Evolutionary conservation across 2,329 filamentous ascomycete species (phyloP).

Genomic region (Acephala macrosclerotiorum): DNA sequence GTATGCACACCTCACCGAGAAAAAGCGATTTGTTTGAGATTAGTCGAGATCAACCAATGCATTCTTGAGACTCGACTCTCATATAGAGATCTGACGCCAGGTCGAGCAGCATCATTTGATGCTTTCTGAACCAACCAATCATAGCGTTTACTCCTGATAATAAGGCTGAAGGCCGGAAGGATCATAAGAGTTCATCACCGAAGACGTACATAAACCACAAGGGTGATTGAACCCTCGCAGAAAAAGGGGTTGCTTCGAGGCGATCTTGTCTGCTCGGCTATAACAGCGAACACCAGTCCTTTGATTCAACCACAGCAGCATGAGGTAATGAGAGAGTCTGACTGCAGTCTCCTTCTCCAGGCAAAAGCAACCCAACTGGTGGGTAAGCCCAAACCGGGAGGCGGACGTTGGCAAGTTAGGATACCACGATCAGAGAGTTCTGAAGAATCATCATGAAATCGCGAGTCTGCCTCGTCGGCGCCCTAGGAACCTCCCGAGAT

Average conservation of each 20-base stretch:
- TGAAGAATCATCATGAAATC: constrained; percentile 12
- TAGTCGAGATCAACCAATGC: background rate
- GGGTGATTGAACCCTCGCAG: constrained; percentile 6
- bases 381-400: constrained; percentile 8
- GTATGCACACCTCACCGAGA: background rate
- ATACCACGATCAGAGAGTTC: background rate
- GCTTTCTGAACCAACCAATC: constrained; percentile 24
- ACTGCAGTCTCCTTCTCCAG: background rate
- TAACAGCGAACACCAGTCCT: constrained; percentile 1
- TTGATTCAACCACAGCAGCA: background rate
- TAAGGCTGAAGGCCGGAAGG: constrained; percentile 41
- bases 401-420: background rate
- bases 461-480: constrained; percentile 30
- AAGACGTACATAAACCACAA: constrained; percentile 30
- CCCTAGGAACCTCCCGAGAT: background rate
- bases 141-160: constrained; percentile 24
- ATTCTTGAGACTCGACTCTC: background rate
- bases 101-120: constrained; percentile 28
- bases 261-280: background rate
- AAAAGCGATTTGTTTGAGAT: constrained; percentile 1
- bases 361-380: background rate
- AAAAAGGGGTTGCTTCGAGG: background rate
- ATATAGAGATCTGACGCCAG: constrained; percentile 33
- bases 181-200: constrained; percentile 35
- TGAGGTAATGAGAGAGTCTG: constrained; percentile 4